A percentile compares a stretch with the other conserved stretches of the same genome.
phyloP scores from a whole-genome alignment of 1,139 yeast species.

The Yamadazyma triangularis region DNA sequence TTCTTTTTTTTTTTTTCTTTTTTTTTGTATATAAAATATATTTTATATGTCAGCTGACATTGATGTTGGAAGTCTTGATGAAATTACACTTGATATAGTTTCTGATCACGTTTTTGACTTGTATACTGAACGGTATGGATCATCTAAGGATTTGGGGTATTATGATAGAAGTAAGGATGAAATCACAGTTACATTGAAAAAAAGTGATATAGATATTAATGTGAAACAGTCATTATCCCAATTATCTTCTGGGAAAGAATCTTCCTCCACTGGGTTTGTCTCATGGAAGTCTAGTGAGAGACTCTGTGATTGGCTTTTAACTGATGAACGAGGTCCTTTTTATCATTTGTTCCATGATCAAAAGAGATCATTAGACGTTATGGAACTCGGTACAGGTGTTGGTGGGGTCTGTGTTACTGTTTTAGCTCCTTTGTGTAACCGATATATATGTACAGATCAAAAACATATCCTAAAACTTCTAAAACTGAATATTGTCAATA shows the following conservation, averaged over 20 bases:
- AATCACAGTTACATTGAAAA: constrained; percentile 30
- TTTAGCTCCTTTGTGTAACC: constrained; percentile 31
- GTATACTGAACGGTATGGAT: constrained; percentile 32
- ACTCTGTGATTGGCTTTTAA: constrained; percentile 51
- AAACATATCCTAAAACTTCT: constrained; percentile 50
- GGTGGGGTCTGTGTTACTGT: constrained; percentile 52
- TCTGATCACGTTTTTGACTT: constrained; percentile 48
- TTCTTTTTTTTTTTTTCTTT: too few species aligned
- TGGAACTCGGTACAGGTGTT: constrained; percentile 68
- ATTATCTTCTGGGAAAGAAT: constrained; percentile 31
- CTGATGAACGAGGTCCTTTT: constrained; percentile 20
- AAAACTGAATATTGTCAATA: constrained; percentile 39
- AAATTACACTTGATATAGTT: constrained; percentile 1
- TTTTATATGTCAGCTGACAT: neutral
- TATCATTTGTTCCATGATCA: constrained; percentile 8
- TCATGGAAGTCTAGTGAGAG: constrained; percentile 56
- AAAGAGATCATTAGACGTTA: constrained; percentile 23
- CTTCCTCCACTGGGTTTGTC: constrained; percentile 65
- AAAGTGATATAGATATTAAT: constrained; percentile 23
- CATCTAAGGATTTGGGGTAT: constrained; percentile 44
- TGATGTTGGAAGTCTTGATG: neutral
- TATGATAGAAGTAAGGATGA: constrained; percentile 30
- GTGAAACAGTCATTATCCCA: constrained; percentile 41
- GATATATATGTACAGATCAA: constrained; percentile 63
- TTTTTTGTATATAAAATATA: too few species aligned